Conservation (phyloP, 768 basidiomycete species). For the Collybia nuda region DNA sequence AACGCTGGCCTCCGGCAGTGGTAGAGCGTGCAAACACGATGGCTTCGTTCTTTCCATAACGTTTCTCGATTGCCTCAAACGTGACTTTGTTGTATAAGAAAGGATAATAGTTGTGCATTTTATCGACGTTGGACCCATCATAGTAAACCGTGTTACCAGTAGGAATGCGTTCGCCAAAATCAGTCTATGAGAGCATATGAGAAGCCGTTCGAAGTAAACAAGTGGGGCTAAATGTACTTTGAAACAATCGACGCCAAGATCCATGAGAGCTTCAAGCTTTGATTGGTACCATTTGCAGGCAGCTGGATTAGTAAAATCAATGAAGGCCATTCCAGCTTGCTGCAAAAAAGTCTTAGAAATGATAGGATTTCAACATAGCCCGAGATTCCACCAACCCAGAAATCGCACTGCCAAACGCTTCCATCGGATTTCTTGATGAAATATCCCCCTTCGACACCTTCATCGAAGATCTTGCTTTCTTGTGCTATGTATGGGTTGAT, state of each 20-base stretch:
- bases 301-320: constrained; percentile 44
- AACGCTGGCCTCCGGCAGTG: constrained; percentile 44
- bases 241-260: constrained; percentile 41
- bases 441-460: constrained; percentile 40
- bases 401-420: constrained; percentile 36
- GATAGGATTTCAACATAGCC: background rate
- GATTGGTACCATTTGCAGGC: constrained; percentile 44
- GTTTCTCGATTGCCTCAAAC: constrained; percentile 35
- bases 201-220: too few relatives aligned
- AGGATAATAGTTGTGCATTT: constrained; percentile 22
- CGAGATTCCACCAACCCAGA: constrained; percentile 26
- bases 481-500: constrained; percentile 46
- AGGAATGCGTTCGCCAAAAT: constrained; percentile 32
- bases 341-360: constrained; percentile 2
- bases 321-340: constrained; percentile 42
- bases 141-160: constrained; percentile 37
- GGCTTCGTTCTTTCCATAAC: constrained; percentile 37
- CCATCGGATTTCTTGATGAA: constrained; percentile 47
- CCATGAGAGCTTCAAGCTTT: constrained; percentile 36
- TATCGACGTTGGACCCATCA: constrained; percentile 22
- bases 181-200: constrained; percentile 15
- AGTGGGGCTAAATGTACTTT: constrained; percentile 34
- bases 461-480: constrained; percentile 39
- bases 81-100: constrained; percentile 40
- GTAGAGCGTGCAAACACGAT: constrained; percentile 46